Conservation (phyloP, 768 basidiomycete species). For the Pleurotus tuoliensis region DNA sequence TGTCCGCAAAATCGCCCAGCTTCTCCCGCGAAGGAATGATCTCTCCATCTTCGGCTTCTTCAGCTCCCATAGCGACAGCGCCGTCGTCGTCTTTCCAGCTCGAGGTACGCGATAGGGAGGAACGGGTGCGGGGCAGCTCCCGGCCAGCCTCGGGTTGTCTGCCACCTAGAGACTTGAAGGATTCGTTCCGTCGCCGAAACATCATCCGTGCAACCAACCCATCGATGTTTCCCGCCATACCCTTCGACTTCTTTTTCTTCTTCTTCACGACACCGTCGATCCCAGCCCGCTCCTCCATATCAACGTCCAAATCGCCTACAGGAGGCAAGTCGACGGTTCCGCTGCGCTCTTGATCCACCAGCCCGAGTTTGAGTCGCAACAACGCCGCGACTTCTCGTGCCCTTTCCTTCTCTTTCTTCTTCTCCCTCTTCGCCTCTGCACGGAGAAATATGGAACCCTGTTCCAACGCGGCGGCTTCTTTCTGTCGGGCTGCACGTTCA, state of each 20-base stretch:
- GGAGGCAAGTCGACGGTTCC: not conserved
- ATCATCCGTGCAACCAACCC: slow-evolving; percentile 17
- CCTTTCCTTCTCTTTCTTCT: slow-evolving; percentile 52
- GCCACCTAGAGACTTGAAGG: slow-evolving; percentile 2
- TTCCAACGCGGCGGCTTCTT: slow-evolving; percentile 25
- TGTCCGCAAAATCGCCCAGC: not conserved
- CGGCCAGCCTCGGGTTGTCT: not conserved
- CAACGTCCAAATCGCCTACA: not conserved
- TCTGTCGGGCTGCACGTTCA: slow-evolving; percentile 25
- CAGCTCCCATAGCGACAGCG: too few relatives aligned
- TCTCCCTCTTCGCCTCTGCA: slow-evolving; percentile 38
- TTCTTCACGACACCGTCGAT: slow-evolving; percentile 1
- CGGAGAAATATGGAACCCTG: slow-evolving; percentile 34
- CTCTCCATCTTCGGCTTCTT: too few relatives aligned
- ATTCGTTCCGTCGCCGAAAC: slow-evolving; percentile 15
- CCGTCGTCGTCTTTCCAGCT: not conserved
- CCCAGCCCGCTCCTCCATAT: not conserved
- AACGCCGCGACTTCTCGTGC: slow-evolving; percentile 53
- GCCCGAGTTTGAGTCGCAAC: slow-evolving; percentile 48
- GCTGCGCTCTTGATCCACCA: not conserved
- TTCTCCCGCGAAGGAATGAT: not conserved
- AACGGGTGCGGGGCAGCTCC: not conserved
- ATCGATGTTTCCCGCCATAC: slow-evolving; percentile 11
- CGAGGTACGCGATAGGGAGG: not conserved
- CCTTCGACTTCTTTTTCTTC: slow-evolving; percentile 8